Evolutionary conservation across 805 yeast genomes (phyloP).

Genomic region (Brettanomyces sp.): DNA sequence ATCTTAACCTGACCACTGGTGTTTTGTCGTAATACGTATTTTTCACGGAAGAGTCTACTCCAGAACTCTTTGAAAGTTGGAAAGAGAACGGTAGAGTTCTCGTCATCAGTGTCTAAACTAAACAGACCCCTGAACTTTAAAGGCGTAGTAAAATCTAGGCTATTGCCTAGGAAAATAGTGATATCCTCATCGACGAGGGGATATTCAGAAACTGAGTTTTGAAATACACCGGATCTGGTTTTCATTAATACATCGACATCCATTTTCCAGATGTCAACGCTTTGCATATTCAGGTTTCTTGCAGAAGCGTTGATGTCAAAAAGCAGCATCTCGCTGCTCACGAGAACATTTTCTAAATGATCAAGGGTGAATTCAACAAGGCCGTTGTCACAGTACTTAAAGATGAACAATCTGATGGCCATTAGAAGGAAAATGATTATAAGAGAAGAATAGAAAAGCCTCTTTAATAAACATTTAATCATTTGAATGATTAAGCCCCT

Average conservation of each 20-base stretch:
- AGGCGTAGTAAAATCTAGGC: slow-evolving; percentile 22
- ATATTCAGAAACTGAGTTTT: background rate
- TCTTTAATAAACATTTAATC: slow-evolving; percentile 2
- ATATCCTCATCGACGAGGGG: slow-evolving; percentile 10
- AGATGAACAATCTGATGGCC: slow-evolving; percentile 12
- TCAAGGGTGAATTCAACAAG: slow-evolving; percentile 16
- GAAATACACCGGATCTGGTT: slow-evolving; percentile 13
- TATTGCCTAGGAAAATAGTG: slow-evolving; percentile 25
- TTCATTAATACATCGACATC: slow-evolving; percentile 25
- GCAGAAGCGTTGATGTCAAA: slow-evolving; percentile 22
- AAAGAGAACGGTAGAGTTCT: slow-evolving; percentile 6
- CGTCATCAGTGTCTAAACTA: slow-evolving; percentile 5
- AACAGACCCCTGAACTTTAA: slow-evolving; percentile 21
- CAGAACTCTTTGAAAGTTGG: slow-evolving; percentile 8
- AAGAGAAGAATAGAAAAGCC: slow-evolving; percentile 1
- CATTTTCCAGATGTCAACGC: slow-evolving; percentile 21
- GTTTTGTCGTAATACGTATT: slow-evolving; percentile 2
- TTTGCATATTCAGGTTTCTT: slow-evolving; percentile 23
- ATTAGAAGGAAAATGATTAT: background rate
- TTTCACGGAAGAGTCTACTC: slow-evolving; percentile 14
- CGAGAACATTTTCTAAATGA: slow-evolving; percentile 19
- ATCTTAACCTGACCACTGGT: slow-evolving; percentile 25
- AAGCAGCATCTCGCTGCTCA: slow-evolving; percentile 23
- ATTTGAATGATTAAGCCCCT: slow-evolving; percentile 15
- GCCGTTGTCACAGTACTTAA: slow-evolving; percentile 21